Percentiles rank a stretch among this genome's conserved stretches.
These are phyloP conservation scores for Geosmithia putterillii DNA, from an alignment of 2,329 filamentous ascomycete genomes.

Conservation along the genomic window DNA sequence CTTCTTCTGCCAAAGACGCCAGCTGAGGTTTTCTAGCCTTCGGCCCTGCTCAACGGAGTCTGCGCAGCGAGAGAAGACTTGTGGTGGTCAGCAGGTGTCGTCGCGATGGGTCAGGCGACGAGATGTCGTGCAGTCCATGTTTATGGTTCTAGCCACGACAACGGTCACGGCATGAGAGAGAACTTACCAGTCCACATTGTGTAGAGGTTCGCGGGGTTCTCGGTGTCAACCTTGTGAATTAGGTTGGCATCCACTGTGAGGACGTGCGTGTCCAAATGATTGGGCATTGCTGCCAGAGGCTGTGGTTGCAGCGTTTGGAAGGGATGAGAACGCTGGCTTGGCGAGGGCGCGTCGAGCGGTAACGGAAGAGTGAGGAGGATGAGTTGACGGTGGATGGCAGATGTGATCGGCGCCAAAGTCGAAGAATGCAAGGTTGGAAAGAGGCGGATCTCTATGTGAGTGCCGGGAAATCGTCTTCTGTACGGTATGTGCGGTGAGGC, in stretches of 20 bases:
- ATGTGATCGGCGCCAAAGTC: not conserved
- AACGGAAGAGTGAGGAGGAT: slow-evolving; percentile 7
- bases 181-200: slow-evolving; percentile 92
- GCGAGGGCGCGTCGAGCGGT: slow-evolving; percentile 22
- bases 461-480: slow-evolving; percentile 3
- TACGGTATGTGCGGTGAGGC: not conserved
- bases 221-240: slow-evolving; percentile 89
- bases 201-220: slow-evolving; percentile 84
- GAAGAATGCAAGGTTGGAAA: not conserved
- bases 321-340: too few species aligned
- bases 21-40: slow-evolving; percentile 87
- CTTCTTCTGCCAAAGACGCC: slow-evolving; percentile 90
- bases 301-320: too few species aligned
- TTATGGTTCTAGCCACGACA: too few species aligned
- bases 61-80: slow-evolving; percentile 92
- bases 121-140: slow-evolving; percentile 3
- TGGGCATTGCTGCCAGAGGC: slow-evolving; percentile 55
- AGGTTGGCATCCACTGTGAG: slow-evolving; percentile 84
- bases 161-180: not conserved
- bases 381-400: slow-evolving; percentile 1
- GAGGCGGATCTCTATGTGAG: not conserved
- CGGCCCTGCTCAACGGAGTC: slow-evolving; percentile 89
- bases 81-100: slow-evolving; percentile 14
- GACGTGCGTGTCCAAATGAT: slow-evolving; percentile 71
- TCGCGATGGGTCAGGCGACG: slow-evolving; percentile 7